These are phyloP conservation scores for Colletotrichum somersetense DNA, from an alignment of 2,329 filamentous ascomycete genomes.

Conservation along the genomic window DNA sequence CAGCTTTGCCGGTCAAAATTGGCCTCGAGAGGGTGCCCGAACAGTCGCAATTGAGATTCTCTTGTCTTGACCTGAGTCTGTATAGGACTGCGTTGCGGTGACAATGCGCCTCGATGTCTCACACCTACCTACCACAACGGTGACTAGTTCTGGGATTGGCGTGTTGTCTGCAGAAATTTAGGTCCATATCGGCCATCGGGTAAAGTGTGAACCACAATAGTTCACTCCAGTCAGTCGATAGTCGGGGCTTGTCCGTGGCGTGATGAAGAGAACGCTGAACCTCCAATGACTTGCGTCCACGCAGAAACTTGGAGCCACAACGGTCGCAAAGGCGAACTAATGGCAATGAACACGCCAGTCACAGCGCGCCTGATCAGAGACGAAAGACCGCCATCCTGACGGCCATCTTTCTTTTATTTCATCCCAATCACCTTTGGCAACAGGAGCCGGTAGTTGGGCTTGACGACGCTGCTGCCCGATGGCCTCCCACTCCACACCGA, in stretches of 20 bases:
- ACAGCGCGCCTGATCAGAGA: neutral
- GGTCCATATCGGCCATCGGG: neutral
- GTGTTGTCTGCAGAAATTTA: neutral
- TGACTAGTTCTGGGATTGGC: neutral
- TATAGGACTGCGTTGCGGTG: conserved; percentile 24
- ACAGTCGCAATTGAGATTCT: conserved; percentile 17
- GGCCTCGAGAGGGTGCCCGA: conserved; percentile 3
- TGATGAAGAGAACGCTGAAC: neutral
- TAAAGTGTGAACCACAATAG: neutral
- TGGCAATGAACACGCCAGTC: neutral
- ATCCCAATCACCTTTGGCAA: too few relatives aligned
- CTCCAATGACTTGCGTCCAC: neutral
- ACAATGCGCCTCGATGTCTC: conserved; percentile 9
- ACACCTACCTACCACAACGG: neutral
- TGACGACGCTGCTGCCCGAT: conserved; percentile 6
- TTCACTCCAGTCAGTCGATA: neutral
- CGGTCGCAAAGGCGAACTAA: neutral
- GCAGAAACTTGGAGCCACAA: neutral
- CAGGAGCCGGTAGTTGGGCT: conserved; percentile 6
- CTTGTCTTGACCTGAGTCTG: conserved; percentile 5
- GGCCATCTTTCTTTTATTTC: neutral
- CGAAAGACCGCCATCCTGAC: conserved; percentile 1
- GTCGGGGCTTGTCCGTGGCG: neutral
- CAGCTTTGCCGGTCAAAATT: conserved; percentile 9
- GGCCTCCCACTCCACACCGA: neutral